Percentiles rank a stretch among this genome's conserved stretches.
phyloP scores from a whole-genome alignment of 73 alveolate genomes.

The Paramecium octaurelia region DNA sequence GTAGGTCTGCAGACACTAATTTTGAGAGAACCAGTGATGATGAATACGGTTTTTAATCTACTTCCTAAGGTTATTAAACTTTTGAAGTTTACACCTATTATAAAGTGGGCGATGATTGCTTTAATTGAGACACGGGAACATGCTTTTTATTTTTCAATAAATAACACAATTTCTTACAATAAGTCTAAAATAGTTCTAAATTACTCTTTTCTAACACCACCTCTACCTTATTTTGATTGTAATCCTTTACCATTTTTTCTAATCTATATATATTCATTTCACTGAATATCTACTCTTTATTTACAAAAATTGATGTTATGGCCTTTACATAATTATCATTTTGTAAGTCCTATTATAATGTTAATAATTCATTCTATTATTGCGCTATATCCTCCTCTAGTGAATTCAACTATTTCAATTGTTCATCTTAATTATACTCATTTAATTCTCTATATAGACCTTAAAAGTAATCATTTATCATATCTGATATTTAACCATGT shows the following conservation, averaged over 20 bases:
- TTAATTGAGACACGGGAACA: background rate
- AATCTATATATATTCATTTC: background rate
- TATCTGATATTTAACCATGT: background rate
- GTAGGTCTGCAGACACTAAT: background rate
- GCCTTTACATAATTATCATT: background rate
- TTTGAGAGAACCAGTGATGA: background rate
- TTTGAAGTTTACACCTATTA: background rate
- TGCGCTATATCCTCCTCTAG: background rate
- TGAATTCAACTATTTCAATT: background rate
- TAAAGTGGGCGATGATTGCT: background rate
- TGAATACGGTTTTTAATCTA: background rate
- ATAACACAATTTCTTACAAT: background rate
- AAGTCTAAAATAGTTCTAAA: background rate
- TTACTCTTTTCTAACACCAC: background rate
- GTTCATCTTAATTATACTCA: background rate
- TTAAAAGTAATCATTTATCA: background rate
- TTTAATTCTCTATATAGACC: background rate
- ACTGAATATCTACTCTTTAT: background rate
- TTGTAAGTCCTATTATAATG: constrained; percentile 21
- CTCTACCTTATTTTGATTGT: background rate
- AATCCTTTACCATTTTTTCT: background rate
- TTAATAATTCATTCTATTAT: background rate
- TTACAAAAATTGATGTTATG: background rate
- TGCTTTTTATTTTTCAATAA: background rate
- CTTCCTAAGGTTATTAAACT: background rate